These are phyloP conservation scores for Coniosporium tulheliwenetii DNA, from an alignment of 2,329 filamentous ascomycete genomes.

Conservation along the genomic window DNA sequence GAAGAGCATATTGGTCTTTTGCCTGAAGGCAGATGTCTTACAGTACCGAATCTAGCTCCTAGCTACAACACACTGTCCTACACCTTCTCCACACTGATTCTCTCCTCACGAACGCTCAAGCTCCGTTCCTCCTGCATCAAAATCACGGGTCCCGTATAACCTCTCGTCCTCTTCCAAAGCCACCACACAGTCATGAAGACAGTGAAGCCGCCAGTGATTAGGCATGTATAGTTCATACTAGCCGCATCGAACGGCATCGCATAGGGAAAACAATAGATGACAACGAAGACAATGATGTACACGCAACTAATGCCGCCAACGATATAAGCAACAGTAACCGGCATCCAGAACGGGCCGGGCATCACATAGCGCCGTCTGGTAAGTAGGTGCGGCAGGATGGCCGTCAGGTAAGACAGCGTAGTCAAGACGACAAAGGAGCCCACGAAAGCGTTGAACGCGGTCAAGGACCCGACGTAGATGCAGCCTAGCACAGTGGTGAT, in stretches of 20 bases:
- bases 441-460: constrained; percentile 22
- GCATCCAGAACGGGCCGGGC: constrained; percentile 42
- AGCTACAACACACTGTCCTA: too few relatives aligned
- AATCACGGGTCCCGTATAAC: constrained; percentile 22
- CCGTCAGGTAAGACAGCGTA: constrained; percentile 16
- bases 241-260: constrained; percentile 26
- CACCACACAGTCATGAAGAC: constrained; percentile 34
- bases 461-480: constrained; percentile 50
- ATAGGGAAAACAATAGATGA: constrained; percentile 43
- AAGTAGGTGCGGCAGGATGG: constrained; percentile 18
- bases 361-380: constrained; percentile 20
- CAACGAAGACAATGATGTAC: constrained; percentile 42
- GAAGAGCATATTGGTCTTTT: too few relatives aligned
- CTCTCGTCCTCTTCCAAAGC: constrained; percentile 18
- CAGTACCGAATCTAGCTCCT: too few relatives aligned
- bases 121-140: constrained; percentile 2
- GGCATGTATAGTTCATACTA: constrained; percentile 38
- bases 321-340: constrained; percentile 26
- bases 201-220: constrained; percentile 37
- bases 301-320: constrained; percentile 34
- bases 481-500: constrained; percentile 41
- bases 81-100: neutral
- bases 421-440: constrained; percentile 20
- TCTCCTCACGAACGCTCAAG: neutral
- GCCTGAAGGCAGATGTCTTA: too few relatives aligned